Percentiles rank a stretch among this genome's conserved stretches.
These are phyloP conservation scores for Beauveria sp. DNA, from an alignment of 2,329 filamentous ascomycete genomes.

Conservation along the genomic window DNA sequence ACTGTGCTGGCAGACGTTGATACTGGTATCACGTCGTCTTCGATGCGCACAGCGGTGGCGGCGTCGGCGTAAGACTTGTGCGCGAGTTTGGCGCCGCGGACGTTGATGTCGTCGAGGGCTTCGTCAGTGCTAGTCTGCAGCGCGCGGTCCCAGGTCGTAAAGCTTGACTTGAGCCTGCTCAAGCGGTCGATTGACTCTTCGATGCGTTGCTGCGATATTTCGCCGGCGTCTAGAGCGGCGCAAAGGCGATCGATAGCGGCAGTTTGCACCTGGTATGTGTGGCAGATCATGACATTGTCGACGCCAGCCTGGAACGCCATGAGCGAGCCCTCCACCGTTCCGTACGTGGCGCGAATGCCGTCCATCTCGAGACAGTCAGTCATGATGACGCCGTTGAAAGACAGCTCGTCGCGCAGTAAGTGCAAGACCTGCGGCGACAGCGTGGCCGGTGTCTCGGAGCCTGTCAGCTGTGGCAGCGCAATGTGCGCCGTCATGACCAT, in stretches of 20 bases:
- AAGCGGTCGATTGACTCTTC: slow-evolving; percentile 17
- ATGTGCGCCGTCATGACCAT: slow-evolving; percentile 24
- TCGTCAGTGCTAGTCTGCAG: slow-evolving; percentile 10
- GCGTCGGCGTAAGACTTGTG: slow-evolving; percentile 16
- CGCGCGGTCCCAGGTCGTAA: slow-evolving; percentile 18
- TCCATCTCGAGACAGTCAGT: slow-evolving; percentile 23
- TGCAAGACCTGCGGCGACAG: slow-evolving; percentile 17
- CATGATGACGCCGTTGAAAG: slow-evolving; percentile 18
- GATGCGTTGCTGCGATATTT: slow-evolving; percentile 13
- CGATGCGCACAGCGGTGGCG: slow-evolving; percentile 16
- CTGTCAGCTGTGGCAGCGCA: slow-evolving; percentile 17
- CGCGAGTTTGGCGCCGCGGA: slow-evolving; percentile 14
- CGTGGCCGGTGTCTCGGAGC: slow-evolving; percentile 17
- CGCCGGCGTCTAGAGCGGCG: slow-evolving; percentile 14
- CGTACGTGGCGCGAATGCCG: slow-evolving; percentile 18
- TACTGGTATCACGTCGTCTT: slow-evolving; percentile 14
- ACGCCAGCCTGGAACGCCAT: slow-evolving; percentile 20
- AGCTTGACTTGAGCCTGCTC: slow-evolving; percentile 15
- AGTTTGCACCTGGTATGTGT: slow-evolving; percentile 19
- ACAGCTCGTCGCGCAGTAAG: slow-evolving; percentile 18
- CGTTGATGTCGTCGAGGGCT: slow-evolving; percentile 14
- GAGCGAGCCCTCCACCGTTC: slow-evolving; percentile 18
- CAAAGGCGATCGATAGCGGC: slow-evolving; percentile 19
- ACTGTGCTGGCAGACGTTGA: slow-evolving; percentile 14
- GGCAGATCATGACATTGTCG: slow-evolving; percentile 23